phyloP scores from a whole-genome alignment of 208 protist species.

The Leishmania major region DNA sequence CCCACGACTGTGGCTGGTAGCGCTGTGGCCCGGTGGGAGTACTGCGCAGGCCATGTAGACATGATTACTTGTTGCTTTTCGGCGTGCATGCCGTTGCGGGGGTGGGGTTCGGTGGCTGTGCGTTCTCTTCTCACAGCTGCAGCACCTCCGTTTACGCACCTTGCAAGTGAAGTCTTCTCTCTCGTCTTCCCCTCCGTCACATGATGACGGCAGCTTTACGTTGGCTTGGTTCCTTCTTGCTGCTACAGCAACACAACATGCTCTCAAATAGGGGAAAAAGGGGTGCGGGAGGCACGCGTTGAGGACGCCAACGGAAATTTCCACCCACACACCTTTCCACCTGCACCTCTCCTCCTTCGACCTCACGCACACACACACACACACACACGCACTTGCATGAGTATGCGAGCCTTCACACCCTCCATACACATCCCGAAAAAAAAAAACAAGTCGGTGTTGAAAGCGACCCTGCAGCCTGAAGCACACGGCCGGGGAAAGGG shows the following conservation, averaged over 20 bases:
- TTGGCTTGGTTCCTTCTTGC: neutral
- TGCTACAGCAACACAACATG: neutral
- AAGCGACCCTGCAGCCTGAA: neutral
- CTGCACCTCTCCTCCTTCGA: neutral
- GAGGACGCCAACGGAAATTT: neutral
- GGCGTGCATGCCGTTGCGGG: neutral
- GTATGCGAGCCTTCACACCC: neutral
- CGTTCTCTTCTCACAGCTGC: neutral
- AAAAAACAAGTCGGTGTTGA: neutral
- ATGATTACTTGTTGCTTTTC: too few relatives aligned
- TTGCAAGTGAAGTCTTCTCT: neutral
- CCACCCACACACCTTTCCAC: neutral
- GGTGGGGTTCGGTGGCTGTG: neutral
- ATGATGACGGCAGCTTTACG: neutral
- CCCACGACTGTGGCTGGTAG: neutral
- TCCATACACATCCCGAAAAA: neutral
- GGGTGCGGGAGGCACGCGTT: neutral
- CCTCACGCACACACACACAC: neutral
- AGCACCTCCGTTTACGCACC: neutral
- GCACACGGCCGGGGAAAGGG: neutral
- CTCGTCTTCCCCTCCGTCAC: neutral
- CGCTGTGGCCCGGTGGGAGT: neutral
- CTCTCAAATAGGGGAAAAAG: neutral
- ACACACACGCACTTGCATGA: neutral
- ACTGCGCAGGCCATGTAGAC: neutral